Percentiles rank a stretch among this genome's conserved stretches.
Evolutionary conservation across 495 filamentous ascomycete genomes (phyloP).

Genomic region (Aspergillus biplanus): DNA sequence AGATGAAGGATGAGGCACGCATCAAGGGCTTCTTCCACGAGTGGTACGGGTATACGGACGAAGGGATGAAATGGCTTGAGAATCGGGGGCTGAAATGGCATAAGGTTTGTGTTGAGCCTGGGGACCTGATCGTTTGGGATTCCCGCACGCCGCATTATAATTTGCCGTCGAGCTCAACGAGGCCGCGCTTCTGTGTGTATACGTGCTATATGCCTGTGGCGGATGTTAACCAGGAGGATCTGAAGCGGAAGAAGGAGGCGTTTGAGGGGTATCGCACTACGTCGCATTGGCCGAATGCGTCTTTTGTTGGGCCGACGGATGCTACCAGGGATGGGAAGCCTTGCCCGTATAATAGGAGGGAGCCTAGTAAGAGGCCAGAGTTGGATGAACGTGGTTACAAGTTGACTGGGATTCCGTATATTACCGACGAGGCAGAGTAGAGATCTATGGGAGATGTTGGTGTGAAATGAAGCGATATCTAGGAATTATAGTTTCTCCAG

Average conservation of each 20-base stretch:
- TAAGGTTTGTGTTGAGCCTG: slow-evolving; percentile 37
- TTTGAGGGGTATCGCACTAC: neutral
- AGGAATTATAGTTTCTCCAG: too few relatives aligned
- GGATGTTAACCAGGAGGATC: slow-evolving; percentile 28
- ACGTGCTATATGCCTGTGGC: slow-evolving; percentile 34
- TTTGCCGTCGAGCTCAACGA: slow-evolving; percentile 7
- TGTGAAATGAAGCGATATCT: too few relatives aligned
- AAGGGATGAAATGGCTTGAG: neutral
- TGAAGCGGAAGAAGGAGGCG: slow-evolving; percentile 22
- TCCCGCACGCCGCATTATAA: slow-evolving; percentile 35
- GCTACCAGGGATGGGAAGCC: slow-evolving; percentile 1
- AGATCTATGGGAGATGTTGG: too few relatives aligned
- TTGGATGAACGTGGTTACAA: slow-evolving; percentile 2
- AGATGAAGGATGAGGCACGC: neutral
- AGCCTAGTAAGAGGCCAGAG: neutral
- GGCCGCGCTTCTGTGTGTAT: slow-evolving; percentile 29
- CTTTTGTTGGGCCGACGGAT: neutral
- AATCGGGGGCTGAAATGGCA: slow-evolving; percentile 20
- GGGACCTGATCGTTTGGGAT: slow-evolving; percentile 43
- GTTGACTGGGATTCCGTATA: slow-evolving; percentile 14
- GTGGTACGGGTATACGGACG: neutral
- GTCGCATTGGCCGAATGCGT: slow-evolving; percentile 10
- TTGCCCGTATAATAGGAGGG: neutral
- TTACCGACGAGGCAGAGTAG: too few relatives aligned
- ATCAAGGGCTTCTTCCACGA: too few relatives aligned